Conservation (phyloP, 768 basidiomycete species). For the Cystobasidium onofrii region DNA sequence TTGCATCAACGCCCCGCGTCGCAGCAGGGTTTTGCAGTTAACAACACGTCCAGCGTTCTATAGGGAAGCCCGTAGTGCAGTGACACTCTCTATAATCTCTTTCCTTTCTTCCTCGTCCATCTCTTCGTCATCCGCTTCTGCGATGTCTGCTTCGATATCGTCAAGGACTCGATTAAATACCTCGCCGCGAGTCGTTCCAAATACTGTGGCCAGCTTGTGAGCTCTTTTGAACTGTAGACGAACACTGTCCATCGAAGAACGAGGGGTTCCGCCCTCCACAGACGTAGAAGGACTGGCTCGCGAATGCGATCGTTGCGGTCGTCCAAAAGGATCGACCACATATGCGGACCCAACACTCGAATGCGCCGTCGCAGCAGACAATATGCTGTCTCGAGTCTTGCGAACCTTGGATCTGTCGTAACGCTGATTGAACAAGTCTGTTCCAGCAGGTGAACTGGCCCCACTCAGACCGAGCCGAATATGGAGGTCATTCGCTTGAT, state of each 20-base stretch:
- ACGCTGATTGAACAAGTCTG: not conserved
- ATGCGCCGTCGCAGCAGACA: not conserved
- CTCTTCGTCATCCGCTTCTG: slow-evolving; percentile 16
- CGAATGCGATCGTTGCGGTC: not conserved
- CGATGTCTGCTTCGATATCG: slow-evolving; percentile 19
- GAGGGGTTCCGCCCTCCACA: not conserved
- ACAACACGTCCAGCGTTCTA: too few species aligned
- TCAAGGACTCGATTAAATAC: slow-evolving; percentile 22
- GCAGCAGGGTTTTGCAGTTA: too few species aligned
- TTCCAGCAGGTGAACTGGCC: not conserved
- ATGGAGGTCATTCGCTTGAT: not conserved
- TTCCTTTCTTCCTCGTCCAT: slow-evolving; percentile 2
- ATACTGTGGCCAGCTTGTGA: slow-evolving; percentile 10
- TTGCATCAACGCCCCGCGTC: not conserved
- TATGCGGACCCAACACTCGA: not conserved
- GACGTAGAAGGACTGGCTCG: not conserved
- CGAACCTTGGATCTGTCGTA: not conserved
- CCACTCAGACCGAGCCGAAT: not conserved
- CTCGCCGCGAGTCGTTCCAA: slow-evolving; percentile 25
- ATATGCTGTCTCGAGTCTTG: not conserved
- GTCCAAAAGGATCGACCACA: not conserved
- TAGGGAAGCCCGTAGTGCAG: not conserved
- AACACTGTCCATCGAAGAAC: slow-evolving; percentile 25
- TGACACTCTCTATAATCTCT: slow-evolving; percentile 12
- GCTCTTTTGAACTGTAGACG: slow-evolving; percentile 17